Base-by-base conservation (phyloP, 1,139 yeast species). In the Yamadazyma buinensis region DNA sequence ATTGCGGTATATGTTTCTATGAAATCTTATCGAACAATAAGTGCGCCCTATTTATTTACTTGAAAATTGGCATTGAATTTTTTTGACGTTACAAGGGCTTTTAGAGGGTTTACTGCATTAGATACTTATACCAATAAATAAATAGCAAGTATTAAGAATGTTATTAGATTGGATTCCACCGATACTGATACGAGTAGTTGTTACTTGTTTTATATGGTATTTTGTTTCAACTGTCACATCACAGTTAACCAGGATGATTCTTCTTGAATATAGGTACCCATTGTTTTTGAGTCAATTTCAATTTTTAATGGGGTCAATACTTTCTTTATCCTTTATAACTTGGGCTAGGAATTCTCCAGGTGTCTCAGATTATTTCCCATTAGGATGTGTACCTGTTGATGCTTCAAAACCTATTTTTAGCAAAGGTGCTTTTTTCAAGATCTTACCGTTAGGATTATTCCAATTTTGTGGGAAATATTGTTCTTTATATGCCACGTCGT, bases 211-310 rank as follows among this genome's bases (percentile, higher is more conserved):
- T 19, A 35, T 54, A 20, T 73, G 78, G 78, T 73, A 72, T 44
- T 46, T 57, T 26, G 57, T 67, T 15, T 70, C 76, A 25, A 64
- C 77, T 9, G 42, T 68, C 7, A 72, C 78, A 3, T 64, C 77
- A 3, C 78, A 72, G 43, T 50, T 67, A 33, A 72, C 76, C 17
- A 72, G 70, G 38, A 33, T 54, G 14, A 67, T 72, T 5, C 52
- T 73, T 30, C 52, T 57, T n/a, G 56, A 57, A 34, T 67, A 72
- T 43, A 59, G 62, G 5, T 72, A 61, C 46, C 78, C 79, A n/a
- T 51, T 73, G 7, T 70, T 72, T 40, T 55, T 73, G 23, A 68
- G 76, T n/a, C 75, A 67, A 48, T 64, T 63, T 42, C 78, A 73
- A 43, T 73, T 69, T 36, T 40, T 66, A 8, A 59, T 63, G 15